Base-by-base conservation (phyloP, 1,139 yeast genomes). In the Geotrichum restrictum region DNA sequence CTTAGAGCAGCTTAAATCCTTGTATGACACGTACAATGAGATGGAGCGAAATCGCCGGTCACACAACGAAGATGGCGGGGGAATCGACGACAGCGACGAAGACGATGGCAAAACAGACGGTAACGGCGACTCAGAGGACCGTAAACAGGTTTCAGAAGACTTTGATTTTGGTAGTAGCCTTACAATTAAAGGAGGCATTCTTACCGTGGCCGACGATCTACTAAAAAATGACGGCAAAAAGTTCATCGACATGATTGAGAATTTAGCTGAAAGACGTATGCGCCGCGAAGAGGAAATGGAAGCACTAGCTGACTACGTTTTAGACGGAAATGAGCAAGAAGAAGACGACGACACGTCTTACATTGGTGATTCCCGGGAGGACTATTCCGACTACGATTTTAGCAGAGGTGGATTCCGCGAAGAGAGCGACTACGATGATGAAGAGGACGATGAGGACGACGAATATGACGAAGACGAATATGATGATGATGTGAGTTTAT, bases 191-290 rank as follows among this genome's bases (percentile, higher is more conserved):
- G 74, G 74, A 18, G 75, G 74, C 5, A 67, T 82, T 22, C 73
- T 82, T 49, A 77, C 80, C 13, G 85, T 87, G 51, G 93, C 94
- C 0, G 94, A 87, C 59, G 95, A 87, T 64, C 69, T 88, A 32
- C 72, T 86, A 53, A 80, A 80, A 57, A 84, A 85, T 64, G 88
- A 85, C 59, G 95, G 95, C 31, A 77, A 77, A 59, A 77, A 81
- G 51, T 86, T 87, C 61, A 77, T 88, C 40, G 84, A 82, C 58
- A 81, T 85, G 80, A 82, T 88, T 82, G 95, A 85, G 63, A 76
- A 81, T 52, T 72, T 86, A 36, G 84, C 86, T 6, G 81, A 79
- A 57, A 73, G 80, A n/a, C 71, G 83, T 41, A 72, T 74, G 61
- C 78, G 74, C 0, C 68, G 84, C 53, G 81, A 78, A 59, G 78